phyloP scores from a whole-genome alignment of 2,329 filamentous ascomycete genomes.

The Drechslerella coelobrocha region DNA sequence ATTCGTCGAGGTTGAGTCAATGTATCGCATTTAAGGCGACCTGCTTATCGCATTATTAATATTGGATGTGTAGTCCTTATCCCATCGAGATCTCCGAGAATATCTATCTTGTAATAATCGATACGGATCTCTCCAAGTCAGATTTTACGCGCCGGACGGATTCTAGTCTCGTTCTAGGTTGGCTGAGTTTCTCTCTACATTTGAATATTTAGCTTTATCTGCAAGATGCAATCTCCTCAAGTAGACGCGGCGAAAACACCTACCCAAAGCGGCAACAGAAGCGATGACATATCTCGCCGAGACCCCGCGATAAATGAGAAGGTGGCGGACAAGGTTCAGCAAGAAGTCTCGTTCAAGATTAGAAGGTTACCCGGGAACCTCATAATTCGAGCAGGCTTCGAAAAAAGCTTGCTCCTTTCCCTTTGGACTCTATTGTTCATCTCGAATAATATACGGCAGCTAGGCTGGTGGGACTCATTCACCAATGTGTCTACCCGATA shows the following conservation, averaged over 20 bases:
- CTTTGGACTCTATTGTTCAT: conserved; percentile 10
- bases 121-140: no score
- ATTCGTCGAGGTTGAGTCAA: no score
- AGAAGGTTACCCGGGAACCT: conserved; percentile 13
- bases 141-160: no score
- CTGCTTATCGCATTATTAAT: no score
- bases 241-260: not conserved
- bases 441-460: conserved; percentile 12
- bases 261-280: not conserved
- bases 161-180: no score
- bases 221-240: not conserved
- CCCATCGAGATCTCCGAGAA: no score
- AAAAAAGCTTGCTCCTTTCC: conserved; percentile 5
- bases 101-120: no score
- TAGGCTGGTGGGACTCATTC: conserved; percentile 12
- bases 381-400: conserved; percentile 2
- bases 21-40: no score
- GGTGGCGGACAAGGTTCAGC: conserved; percentile 3
- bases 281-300: not conserved
- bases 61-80: no score
- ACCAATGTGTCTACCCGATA: conserved; percentile 14
- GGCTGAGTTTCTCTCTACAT: no score
- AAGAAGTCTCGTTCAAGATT: conserved; percentile 16
- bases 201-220: no score
- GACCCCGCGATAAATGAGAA: conserved; percentile 1